A percentile compares a stretch with the other conserved stretches of the same genome.
phyloP scores from a whole-genome alignment of 768 basidiomycete genomes.

The Boletus fagicola region DNA sequence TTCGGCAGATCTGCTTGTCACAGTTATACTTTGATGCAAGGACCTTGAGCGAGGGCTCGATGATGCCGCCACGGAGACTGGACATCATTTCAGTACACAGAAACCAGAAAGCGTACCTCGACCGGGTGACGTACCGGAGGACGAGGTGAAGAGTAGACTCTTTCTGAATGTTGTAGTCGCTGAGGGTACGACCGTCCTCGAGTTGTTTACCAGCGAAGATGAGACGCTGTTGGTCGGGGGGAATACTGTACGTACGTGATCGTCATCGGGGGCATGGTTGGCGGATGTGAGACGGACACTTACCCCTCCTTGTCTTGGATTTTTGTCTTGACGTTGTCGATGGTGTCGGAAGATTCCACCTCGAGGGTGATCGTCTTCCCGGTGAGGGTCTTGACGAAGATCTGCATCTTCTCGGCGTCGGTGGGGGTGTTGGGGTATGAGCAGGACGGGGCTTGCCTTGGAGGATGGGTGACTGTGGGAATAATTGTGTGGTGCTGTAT shows the following conservation, averaged over 20 bases:
- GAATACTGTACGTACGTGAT: slow-evolving; percentile 35
- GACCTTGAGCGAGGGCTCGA: slow-evolving; percentile 97
- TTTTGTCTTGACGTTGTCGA: slow-evolving; percentile 31
- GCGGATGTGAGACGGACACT: slow-evolving; percentile 4
- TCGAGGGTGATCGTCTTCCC: slow-evolving; percentile 33
- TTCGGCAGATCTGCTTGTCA: slow-evolving; percentile 99
- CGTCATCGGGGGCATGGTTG: not conserved
- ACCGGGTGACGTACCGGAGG: slow-evolving; percentile 63
- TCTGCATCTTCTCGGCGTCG: slow-evolving; percentile 48
- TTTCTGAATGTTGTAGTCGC: slow-evolving; percentile 98
- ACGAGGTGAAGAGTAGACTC: slow-evolving; percentile 98
- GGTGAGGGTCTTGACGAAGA: slow-evolving; percentile 89
- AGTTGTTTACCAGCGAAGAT: slow-evolving; percentile 92
- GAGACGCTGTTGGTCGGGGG: slow-evolving; percentile 28
- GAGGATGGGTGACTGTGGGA: slow-evolving; percentile 17
- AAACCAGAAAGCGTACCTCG: no score
- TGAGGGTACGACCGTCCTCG: slow-evolving; percentile 94
- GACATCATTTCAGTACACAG: not conserved
- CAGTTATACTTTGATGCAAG: slow-evolving; percentile 98
- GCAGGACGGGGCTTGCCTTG: not conserved
- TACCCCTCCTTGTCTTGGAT: slow-evolving; percentile 71
- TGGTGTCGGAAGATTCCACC: slow-evolving; percentile 30
- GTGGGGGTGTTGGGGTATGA: not conserved
- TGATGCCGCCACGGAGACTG: slow-evolving; percentile 69
- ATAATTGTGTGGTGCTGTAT: slow-evolving; percentile 27